Evolutionary conservation across 371 early-diverging fungal species (phyloP).

Genomic region (Rhizopus delemar): DNA sequence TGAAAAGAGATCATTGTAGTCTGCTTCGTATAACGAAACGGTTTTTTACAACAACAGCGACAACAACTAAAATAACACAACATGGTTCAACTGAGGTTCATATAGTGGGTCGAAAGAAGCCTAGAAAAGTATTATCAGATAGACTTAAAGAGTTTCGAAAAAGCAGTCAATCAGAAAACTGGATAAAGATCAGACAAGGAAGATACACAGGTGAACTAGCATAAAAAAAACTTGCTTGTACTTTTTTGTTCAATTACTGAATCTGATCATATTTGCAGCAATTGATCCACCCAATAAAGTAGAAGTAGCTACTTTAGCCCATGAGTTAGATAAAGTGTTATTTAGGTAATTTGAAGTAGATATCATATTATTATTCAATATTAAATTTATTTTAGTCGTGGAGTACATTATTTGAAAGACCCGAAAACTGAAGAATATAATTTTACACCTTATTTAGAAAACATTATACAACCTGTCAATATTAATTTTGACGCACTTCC

Average conservation of each 20-base stretch:
- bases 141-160: background rate
- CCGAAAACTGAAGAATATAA: slow-evolving; percentile 77
- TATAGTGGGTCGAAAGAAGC: slow-evolving; percentile 8
- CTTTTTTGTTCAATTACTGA: background rate
- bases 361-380: background rate
- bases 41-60: background rate
- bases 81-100: slow-evolving; percentile 4
- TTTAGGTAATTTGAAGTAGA: slow-evolving; percentile 64
- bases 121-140: background rate
- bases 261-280: slow-evolving; percentile 11
- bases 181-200: slow-evolving; percentile 1
- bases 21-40: background rate
- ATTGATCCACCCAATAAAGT: slow-evolving; percentile 22
- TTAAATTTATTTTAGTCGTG: slow-evolving; percentile 57
- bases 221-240: background rate
- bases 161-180: background rate
- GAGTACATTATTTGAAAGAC: slow-evolving; percentile 84
- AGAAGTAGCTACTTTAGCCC: slow-evolving; percentile 58
- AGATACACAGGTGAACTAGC: slow-evolving; percentile 8
- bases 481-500: slow-evolving; percentile 79
- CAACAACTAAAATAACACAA: background rate
- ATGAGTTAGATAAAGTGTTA: slow-evolving; percentile 79
- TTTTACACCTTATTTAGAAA: slow-evolving; percentile 75
- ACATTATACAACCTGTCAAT: slow-evolving; percentile 75
- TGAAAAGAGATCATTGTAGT: background rate